phyloP scores from a whole-genome alignment of 805 yeast genomes.

The Metschnikowia koreensis region DNA sequence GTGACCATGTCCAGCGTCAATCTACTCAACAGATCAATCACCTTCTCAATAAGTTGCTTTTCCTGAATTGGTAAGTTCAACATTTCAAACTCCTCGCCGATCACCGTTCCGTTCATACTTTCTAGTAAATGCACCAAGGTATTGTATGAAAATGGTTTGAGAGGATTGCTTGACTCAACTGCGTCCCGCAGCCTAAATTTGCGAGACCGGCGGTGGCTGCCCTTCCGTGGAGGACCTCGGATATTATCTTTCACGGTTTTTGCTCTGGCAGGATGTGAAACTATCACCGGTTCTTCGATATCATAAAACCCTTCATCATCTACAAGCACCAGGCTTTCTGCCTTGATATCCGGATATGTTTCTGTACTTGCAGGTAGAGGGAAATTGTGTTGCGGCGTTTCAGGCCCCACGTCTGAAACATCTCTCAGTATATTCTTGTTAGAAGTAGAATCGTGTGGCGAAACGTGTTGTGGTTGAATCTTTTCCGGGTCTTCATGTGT shows the following conservation, averaged over 20 bases:
- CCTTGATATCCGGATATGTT: too few species aligned
- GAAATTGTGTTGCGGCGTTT: too few species aligned
- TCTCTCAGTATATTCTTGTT: background rate
- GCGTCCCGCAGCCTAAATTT: slow-evolving; percentile 10
- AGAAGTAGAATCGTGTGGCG: background rate
- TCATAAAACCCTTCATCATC: slow-evolving; percentile 36
- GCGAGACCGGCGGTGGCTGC: slow-evolving; percentile 22
- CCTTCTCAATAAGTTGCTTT: slow-evolving; percentile 75
- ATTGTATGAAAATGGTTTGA: slow-evolving; percentile 40
- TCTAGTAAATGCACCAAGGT: slow-evolving; percentile 52
- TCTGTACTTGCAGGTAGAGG: too few species aligned
- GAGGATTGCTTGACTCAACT: slow-evolving; percentile 10
- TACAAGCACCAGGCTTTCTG: background rate
- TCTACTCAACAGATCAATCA: slow-evolving; percentile 80
- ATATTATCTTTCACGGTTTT: slow-evolving; percentile 36
- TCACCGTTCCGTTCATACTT: slow-evolving; percentile 59
- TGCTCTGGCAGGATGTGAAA: slow-evolving; percentile 30
- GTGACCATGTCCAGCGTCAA: slow-evolving; percentile 88
- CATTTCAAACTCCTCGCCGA: slow-evolving; percentile 70
- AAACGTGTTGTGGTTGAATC: background rate
- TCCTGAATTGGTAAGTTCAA: slow-evolving; percentile 74
- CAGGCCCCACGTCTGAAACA: too few species aligned
- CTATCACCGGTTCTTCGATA: slow-evolving; percentile 35
- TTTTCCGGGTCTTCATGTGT: background rate
- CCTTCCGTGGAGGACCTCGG: slow-evolving; percentile 15